phyloP scores from a whole-genome alignment of 2,329 filamentous ascomycete genomes.

The Colletotrichum lupini region DNA sequence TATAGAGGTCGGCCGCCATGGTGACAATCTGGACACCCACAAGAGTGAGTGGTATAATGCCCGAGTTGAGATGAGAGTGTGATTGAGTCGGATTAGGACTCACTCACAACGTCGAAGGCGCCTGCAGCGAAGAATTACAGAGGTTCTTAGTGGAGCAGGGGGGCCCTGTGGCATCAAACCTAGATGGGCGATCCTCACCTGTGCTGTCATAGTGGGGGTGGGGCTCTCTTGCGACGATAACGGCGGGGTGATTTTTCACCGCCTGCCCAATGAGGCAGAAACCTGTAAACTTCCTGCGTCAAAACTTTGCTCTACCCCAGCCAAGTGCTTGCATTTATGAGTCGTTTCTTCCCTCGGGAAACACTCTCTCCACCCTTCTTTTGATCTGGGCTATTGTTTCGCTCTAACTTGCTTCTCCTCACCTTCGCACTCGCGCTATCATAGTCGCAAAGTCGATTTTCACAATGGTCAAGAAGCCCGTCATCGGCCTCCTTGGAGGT shows the following conservation, averaged over 20 bases:
- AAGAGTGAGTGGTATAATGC: not conserved
- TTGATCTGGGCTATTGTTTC: not conserved
- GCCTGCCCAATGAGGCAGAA: not conserved
- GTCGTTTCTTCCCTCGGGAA: slow-evolving; percentile 26
- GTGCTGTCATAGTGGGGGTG: slow-evolving; percentile 30
- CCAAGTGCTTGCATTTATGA: slow-evolving; percentile 18
- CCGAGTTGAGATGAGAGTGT: not conserved
- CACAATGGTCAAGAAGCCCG: slow-evolving; percentile 47
- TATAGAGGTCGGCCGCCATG: slow-evolving; percentile 27
- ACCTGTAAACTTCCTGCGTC: slow-evolving; percentile 18
- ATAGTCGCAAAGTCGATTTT: not conserved
- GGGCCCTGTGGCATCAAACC: slow-evolving; percentile 15
- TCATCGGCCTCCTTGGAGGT: slow-evolving; percentile 65
- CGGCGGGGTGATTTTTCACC: slow-evolving; percentile 20
- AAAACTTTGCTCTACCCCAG: slow-evolving; percentile 29
- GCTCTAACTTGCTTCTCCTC: not conserved
- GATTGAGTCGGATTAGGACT: not conserved
- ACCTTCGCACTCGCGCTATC: slow-evolving; percentile 3
- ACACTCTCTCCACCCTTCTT: slow-evolving; percentile 5
- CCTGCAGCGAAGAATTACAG: slow-evolving; percentile 21
- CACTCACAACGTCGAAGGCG: not conserved
- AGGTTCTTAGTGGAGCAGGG: slow-evolving; percentile 27
- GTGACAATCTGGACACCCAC: not conserved
- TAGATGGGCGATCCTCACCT: slow-evolving; percentile 4
- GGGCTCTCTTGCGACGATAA: slow-evolving; percentile 22